These are phyloP conservation scores for Lactarius tabidus DNA, from an alignment of 768 basidiomycete genomes.

Conservation along the genomic window DNA sequence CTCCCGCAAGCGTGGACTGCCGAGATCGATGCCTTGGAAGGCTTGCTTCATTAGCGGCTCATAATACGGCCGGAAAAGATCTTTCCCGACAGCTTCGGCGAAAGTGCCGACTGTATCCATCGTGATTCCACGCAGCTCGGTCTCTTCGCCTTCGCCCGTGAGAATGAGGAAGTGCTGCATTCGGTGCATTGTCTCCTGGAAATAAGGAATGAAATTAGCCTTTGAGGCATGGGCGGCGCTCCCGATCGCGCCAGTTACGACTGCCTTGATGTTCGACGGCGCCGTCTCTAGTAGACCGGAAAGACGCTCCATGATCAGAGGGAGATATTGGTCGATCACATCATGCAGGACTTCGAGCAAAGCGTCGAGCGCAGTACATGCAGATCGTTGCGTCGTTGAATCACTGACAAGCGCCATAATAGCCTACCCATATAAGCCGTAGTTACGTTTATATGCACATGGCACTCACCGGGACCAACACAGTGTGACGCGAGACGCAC, in stretches of 20 bases:
- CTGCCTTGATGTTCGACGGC: slow-evolving; percentile 82
- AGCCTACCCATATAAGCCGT: slow-evolving; percentile 42
- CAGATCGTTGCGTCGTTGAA: slow-evolving; percentile 78
- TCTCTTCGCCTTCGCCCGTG: slow-evolving; percentile 84
- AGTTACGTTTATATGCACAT: neutral
- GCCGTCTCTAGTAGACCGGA: slow-evolving; percentile 82
- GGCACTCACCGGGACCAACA: slow-evolving; percentile 74
- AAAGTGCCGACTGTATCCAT: slow-evolving; percentile 99
- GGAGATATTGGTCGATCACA: slow-evolving; percentile 86
- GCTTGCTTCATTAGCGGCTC: slow-evolving; percentile 94
- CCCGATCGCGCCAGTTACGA: slow-evolving; percentile 96
- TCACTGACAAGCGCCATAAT: slow-evolving; percentile 92
- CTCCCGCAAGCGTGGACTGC: slow-evolving; percentile 83
- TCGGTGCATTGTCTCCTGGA: slow-evolving; percentile 84
- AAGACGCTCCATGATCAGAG: slow-evolving; percentile 92
- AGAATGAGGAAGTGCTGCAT: slow-evolving; percentile 87
- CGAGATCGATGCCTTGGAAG: slow-evolving; percentile 83
- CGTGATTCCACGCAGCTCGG: slow-evolving; percentile 91
- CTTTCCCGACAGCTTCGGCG: slow-evolving; percentile 93
- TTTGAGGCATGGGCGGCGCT: slow-evolving; percentile 97
- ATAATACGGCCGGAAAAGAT: slow-evolving; percentile 93
- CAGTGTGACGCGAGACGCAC: slow-evolving; percentile 73
- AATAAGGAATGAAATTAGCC: slow-evolving; percentile 88
- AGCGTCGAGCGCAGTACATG: slow-evolving; percentile 96
- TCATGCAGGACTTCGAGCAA: slow-evolving; percentile 92